Conservation (phyloP, 208 protist genomes). For the Crithidia expoeki region DNA sequence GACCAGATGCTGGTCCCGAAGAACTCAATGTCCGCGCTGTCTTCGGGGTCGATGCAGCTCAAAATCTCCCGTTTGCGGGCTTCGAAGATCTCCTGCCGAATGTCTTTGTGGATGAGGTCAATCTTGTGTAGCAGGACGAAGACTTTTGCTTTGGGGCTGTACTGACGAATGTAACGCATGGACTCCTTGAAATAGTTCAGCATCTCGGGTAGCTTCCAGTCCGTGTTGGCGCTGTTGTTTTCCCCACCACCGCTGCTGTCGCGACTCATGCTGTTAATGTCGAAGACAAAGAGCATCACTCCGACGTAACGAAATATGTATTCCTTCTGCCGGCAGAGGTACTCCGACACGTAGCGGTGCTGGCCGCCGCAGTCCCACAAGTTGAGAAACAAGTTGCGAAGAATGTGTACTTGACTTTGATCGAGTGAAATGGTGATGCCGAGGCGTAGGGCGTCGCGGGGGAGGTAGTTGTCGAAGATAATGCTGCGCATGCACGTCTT, state of each 20-base stretch:
- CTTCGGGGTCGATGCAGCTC: slow-evolving; percentile 40
- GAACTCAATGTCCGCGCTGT: slow-evolving; percentile 89
- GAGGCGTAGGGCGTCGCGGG: slow-evolving; percentile 92
- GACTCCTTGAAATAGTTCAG: slow-evolving; percentile 97
- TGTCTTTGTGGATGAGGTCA: slow-evolving; percentile 91
- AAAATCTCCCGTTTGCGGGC: slow-evolving; percentile 79
- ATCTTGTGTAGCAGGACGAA: slow-evolving; percentile 99
- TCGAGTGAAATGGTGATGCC: slow-evolving; percentile 97
- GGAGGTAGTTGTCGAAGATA: slow-evolving; percentile 99
- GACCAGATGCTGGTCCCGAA: slow-evolving; percentile 99
- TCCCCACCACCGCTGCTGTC: slow-evolving; percentile 36
- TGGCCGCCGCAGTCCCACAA: slow-evolving; percentile 99
- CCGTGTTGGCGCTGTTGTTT: slow-evolving; percentile 43
- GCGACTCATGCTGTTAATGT: slow-evolving; percentile 94
- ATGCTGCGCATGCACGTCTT: slow-evolving; percentile 99
- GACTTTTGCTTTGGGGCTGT: slow-evolving; percentile 97
- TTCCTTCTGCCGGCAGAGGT: slow-evolving; percentile 97
- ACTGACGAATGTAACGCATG: slow-evolving; percentile 95
- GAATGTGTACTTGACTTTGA: slow-evolving; percentile 98
- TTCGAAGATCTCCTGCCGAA: slow-evolving; percentile 73
- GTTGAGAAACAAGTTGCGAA: slow-evolving; percentile 99
- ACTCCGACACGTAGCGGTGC: slow-evolving; percentile 98
- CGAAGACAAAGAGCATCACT: slow-evolving; percentile 99
- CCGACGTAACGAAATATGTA: slow-evolving; percentile 99
- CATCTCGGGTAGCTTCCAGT: slow-evolving; percentile 93